Conservation (phyloP, 1,284 basidiomycete genomes). For the Melampsora americana region DNA sequence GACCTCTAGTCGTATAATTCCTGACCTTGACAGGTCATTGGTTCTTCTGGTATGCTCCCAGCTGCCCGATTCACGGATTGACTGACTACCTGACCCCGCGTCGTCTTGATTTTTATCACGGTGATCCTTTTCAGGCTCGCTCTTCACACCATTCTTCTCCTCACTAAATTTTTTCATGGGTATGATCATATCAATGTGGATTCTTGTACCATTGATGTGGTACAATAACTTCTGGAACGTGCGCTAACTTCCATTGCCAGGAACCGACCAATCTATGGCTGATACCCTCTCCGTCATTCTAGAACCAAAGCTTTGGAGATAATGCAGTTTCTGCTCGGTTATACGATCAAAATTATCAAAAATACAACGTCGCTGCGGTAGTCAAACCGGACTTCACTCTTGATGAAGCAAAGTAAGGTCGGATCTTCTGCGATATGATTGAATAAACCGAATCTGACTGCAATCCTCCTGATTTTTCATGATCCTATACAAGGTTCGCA, state of each 20-base stretch:
- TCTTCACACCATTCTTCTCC: conserved; percentile 39
- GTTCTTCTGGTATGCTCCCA: conserved; percentile 29
- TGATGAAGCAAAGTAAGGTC: conserved; percentile 29
- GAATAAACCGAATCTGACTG: too few species aligned
- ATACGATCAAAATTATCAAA: conserved; percentile 31
- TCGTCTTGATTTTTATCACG: not conserved
- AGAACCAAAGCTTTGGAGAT: conserved; percentile 42
- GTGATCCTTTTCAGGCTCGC: conserved; percentile 16
- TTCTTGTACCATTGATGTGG: conserved; percentile 40
- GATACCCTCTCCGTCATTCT: not conserved
- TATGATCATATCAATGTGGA: conserved; percentile 34
- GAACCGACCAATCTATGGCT: not conserved
- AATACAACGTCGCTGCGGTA: conserved; percentile 41
- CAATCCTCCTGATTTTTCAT: not conserved
- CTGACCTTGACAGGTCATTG: conserved; percentile 15
- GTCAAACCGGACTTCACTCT: conserved; percentile 38
- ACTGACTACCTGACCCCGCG: not conserved
- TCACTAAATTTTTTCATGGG: conserved; percentile 37
- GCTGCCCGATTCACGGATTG: not conserved
- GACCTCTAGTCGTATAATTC: too few species aligned
- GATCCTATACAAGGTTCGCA: not conserved
- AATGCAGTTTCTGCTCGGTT: conserved; percentile 37
- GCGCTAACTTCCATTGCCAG: not conserved
- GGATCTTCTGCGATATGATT: not conserved
- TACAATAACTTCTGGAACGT: conserved; percentile 41